phyloP scores from a whole-genome alignment of 257 asterid species.

The Echites panduratus region DNA sequence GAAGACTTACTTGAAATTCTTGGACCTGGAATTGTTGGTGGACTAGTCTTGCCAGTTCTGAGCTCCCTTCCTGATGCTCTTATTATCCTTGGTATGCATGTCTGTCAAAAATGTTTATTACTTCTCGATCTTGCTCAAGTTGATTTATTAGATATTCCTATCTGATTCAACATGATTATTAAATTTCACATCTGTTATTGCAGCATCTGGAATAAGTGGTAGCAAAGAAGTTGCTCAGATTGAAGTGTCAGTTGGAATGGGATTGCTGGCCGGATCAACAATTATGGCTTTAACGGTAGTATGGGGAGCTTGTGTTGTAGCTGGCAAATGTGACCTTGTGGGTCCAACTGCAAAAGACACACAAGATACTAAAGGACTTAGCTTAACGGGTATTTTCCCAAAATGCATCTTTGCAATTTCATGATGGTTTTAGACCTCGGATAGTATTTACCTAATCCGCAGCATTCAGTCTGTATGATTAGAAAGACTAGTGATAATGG shows the following conservation, averaged over 20 bases:
- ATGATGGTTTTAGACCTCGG: not conserved
- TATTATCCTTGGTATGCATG: constrained; percentile 42
- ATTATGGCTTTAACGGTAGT: constrained; percentile 52
- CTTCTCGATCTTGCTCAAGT: not conserved
- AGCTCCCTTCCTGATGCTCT: constrained; percentile 52
- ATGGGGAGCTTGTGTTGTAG: constrained; percentile 51
- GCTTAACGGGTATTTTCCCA: constrained; percentile 8
- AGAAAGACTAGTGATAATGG: not conserved
- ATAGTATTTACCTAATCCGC: not conserved
- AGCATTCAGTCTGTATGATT: not conserved
- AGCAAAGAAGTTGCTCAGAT: constrained; percentile 45
- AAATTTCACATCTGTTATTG: not conserved
- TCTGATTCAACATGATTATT: not conserved
- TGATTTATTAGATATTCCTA: not conserved
- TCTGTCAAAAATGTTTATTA: not conserved
- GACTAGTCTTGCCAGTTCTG: constrained; percentile 54
- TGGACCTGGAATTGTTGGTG: constrained; percentile 61
- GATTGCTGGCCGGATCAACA: constrained; percentile 59
- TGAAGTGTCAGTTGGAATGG: constrained; percentile 52
- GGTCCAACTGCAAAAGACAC: constrained; percentile 5
- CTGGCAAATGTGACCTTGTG: constrained; percentile 47
- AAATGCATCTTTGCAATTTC: not conserved
- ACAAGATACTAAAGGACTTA: constrained; percentile 17
- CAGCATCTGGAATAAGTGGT: constrained; percentile 47
- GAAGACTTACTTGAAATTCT: constrained; percentile 43